Evolutionary conservation across 768 basidiomycete species (phyloP).

Genomic region (Austroboletus eburneus): DNA sequence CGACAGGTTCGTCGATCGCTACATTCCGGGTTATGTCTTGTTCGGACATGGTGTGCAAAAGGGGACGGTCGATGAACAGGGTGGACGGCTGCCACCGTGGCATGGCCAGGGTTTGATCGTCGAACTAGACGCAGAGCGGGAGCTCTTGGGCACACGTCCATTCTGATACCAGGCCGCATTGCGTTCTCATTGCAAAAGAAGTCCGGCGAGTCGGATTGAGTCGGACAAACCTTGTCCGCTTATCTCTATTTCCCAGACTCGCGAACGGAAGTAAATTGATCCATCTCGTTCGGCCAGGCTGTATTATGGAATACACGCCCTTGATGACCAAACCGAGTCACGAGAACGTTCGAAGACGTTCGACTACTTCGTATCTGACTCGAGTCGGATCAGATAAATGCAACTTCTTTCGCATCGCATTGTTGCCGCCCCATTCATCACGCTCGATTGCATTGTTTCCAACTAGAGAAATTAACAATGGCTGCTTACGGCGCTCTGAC

Average conservation of each 20-base stretch:
- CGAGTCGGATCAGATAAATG: background rate
- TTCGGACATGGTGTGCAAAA: constrained; percentile 58
- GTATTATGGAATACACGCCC: background rate
- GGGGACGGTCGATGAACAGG: constrained; percentile 27
- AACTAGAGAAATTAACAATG: constrained; percentile 36
- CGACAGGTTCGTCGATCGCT: constrained; percentile 80
- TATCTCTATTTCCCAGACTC: background rate
- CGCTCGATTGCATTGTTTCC: background rate
- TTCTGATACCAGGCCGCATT: constrained; percentile 33
- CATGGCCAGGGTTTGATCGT: constrained; percentile 48
- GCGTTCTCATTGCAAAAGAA: background rate
- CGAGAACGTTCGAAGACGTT: background rate
- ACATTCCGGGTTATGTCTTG: constrained; percentile 92
- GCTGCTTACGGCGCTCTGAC: constrained; percentile 70
- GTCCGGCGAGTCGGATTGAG: background rate
- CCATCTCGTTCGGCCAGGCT: background rate
- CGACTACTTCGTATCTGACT: background rate
- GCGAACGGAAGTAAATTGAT: background rate
- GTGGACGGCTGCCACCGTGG: constrained; percentile 35
- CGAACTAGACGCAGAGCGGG: constrained; percentile 51
- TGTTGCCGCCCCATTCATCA: background rate
- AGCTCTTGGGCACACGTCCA: constrained; percentile 36
- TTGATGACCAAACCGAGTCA: background rate
- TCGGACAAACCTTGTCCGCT: background rate
- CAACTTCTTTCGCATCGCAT: background rate